Conservation (phyloP, 805 yeast species). For the Sugiyamaella mastotermitis region DNA sequence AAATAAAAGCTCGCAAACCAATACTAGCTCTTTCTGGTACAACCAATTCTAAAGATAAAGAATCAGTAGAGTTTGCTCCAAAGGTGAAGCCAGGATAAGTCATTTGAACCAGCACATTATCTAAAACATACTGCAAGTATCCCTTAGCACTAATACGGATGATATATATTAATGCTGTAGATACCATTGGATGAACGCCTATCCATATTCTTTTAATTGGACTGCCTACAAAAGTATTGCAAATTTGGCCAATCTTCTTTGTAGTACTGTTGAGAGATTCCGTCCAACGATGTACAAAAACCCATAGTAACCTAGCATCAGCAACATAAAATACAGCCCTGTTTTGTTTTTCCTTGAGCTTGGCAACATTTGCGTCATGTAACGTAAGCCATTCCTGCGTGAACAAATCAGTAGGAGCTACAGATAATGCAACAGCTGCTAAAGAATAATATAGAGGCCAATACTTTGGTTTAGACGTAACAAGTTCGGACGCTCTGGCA, state of each 20-base stretch:
- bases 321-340: slow-evolving; percentile 58
- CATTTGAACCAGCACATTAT: slow-evolving; percentile 67
- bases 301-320: slow-evolving; percentile 78
- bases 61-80: slow-evolving; percentile 37
- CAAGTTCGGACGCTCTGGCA: slow-evolving; percentile 42
- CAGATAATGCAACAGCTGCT: slow-evolving; percentile 69
- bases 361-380: slow-evolving; percentile 55
- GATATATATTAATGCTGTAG: slow-evolving; percentile 42
- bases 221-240: slow-evolving; percentile 43
- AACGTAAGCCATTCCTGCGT: slow-evolving; percentile 63
- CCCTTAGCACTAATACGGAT: slow-evolving; percentile 74
- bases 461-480: slow-evolving; percentile 20
- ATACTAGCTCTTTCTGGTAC: slow-evolving; percentile 67
- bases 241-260: slow-evolving; percentile 63
- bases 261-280: slow-evolving; percentile 87
- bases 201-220: slow-evolving; percentile 64
- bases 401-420: slow-evolving; percentile 73
- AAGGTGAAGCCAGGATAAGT: slow-evolving; percentile 28
- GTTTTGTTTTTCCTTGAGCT: slow-evolving; percentile 53
- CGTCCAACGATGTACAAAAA: slow-evolving; percentile 74
- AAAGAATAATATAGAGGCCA: slow-evolving; percentile 69
- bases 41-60: slow-evolving; percentile 47
- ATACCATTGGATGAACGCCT: slow-evolving; percentile 44
- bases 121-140: slow-evolving; percentile 73
- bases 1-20: slow-evolving; percentile 63